Base-by-base conservation (phyloP, 345 rosid species). In the Pelargonium nanum region DNA sequence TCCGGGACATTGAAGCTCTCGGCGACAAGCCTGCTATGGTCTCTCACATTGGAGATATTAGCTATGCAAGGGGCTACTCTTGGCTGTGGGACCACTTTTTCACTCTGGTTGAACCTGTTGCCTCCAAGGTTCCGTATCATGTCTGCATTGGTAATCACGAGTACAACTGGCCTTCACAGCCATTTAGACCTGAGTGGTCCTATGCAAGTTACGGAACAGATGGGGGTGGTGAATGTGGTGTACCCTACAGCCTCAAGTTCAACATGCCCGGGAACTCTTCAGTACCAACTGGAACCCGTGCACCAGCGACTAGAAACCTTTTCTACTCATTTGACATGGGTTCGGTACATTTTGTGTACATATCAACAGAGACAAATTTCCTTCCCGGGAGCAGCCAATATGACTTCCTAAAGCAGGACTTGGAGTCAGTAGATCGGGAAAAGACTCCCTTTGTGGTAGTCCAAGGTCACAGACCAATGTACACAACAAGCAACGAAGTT, bases 21-120 rank as follows among this genome's bases (percentile, higher is more conserved):
- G 85, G 92, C 32, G 77, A 85, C 32, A 88, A 81, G 68, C 83
- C 85, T 24, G 72, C 85, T 7, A 54, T 92, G 2, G 72, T 92
- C 61, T 92, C 98, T 0, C 98, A 86, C 60, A 82, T 86, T 10
- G 98, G 98, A 19, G 98, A 92, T 68, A 86, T 92, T 60, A 92
- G 98, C 72, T 92, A 91, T 22, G 98, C 98, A 0, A 65, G 84
- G 74, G 96, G 96, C 30, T 82, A 83, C 74, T 80, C 88, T 5
- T 88, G 98, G 98, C 15, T 88, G 64, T 91, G 98, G 98, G 98
- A 91, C 61, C 86, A 88, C 55, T 88, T 91, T 70, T 88, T 91
- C 56, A 56, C 75, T 61, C 90, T 72, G 64, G 70, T 86, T 2
- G 87, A 88, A 63, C 92, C 96, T 0, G 80, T 91, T 19, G 90